Evolutionary conservation across 176 grass and related monocot genomes (phyloP), one percentile per base, ranked within the genome.

Genomic region (Rhynchospora pubera): DNA sequence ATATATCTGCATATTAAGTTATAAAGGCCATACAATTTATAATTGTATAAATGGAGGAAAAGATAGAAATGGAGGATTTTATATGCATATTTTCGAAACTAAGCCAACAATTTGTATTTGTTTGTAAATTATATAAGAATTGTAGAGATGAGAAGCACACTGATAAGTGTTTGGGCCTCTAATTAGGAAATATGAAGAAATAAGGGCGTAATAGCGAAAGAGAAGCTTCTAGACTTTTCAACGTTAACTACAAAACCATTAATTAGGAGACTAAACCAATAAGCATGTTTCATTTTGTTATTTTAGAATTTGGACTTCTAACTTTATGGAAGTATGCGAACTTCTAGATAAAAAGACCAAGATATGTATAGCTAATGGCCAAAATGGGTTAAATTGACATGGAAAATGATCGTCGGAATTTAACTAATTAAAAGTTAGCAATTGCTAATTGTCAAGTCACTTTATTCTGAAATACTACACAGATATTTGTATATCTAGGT

Each of bases 261-360:
- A 77, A 34, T 24, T 55, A 32, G 23, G 15, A 77, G 72, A 77
- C 72, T 77, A 77, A 55, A 8, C 50, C 72, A 77, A 55, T 10
- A 77, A 75, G 10, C 14, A 53, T 55, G 23, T 70, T 45, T 11
- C 7, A 15, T 10, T 55, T 77, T 30, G 47, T 77, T 56, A 32
- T 30, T 16, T 34, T 18, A 56, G 1, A 32, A 77, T 77, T 77
- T 77, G 50, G 67, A 71, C 67, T 71, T 47, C 67, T 51, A 11
- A 51, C 48, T 47, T 46, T 71, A 8, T 10, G 42, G 72, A 77
- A 77, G 72, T 50, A 56, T 55, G 24, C 56, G 72, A 34, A 10
- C 72, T 77, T 77, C 72, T 77, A 77, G 72, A 77, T 55, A 28
- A 9, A 34, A 76, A 76, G 72, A 56, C 48, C 72, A 55, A 75